Evolutionary conservation across 2,329 filamentous ascomycete genomes (phyloP).

Genomic region (Talaromyces albobiverticillius): DNA sequence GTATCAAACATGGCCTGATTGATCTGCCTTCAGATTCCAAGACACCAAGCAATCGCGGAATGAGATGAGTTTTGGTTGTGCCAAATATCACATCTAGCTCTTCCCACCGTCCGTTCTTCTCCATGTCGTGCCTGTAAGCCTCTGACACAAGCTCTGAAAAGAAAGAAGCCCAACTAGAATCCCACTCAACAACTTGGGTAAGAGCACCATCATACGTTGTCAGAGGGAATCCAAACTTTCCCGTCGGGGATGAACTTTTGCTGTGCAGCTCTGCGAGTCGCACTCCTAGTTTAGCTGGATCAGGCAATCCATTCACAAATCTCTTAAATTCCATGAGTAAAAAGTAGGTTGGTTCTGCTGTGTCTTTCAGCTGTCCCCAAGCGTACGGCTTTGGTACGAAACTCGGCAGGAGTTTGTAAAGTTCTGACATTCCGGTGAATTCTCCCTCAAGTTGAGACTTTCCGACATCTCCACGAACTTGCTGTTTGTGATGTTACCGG

Average conservation of each 20-base stretch:
- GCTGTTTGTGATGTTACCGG: neutral
- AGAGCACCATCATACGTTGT: slow-evolving; percentile 21
- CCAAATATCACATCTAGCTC: slow-evolving; percentile 25
- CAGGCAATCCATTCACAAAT: slow-evolving; percentile 19
- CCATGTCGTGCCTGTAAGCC: slow-evolving; percentile 26
- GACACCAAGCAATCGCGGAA: slow-evolving; percentile 28
- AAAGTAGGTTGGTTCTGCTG: slow-evolving; percentile 18
- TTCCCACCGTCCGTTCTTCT: slow-evolving; percentile 29
- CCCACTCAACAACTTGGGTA: slow-evolving; percentile 23
- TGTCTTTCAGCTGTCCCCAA: slow-evolving; percentile 16
- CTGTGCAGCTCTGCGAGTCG: slow-evolving; percentile 23
- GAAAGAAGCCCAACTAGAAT: slow-evolving; percentile 34
- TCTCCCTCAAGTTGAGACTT: slow-evolving; percentile 16
- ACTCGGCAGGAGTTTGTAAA: slow-evolving; percentile 15
- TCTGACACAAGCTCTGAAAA: slow-evolving; percentile 32
- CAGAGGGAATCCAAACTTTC: slow-evolving; percentile 29
- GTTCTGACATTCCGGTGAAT: slow-evolving; percentile 17
- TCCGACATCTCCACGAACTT: neutral
- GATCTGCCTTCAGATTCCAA: slow-evolving; percentile 23
- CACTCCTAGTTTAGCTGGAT: slow-evolving; percentile 16
- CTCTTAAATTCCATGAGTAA: slow-evolving; percentile 20
- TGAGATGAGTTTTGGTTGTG: slow-evolving; percentile 19
- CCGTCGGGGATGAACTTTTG: slow-evolving; percentile 21
- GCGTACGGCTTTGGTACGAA: slow-evolving; percentile 17
- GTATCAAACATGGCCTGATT: slow-evolving; percentile 32